Evolutionary conservation across 768 basidiomycete species (phyloP).

Genomic region (Phylloporus sp.): DNA sequence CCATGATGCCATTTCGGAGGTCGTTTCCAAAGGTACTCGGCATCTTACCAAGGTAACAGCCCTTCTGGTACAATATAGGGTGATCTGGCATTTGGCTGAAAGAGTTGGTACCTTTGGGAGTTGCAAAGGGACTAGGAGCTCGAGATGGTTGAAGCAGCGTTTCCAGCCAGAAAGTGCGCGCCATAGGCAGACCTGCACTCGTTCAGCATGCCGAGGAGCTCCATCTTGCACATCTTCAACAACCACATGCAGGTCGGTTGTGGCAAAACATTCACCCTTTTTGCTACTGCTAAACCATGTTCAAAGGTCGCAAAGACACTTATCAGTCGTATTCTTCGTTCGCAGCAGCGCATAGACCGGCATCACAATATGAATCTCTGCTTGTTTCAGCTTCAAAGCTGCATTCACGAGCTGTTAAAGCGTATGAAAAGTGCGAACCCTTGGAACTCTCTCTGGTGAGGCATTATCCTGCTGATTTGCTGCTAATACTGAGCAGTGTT

Average conservation of each 20-base stretch:
- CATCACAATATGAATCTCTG: constrained; percentile 71
- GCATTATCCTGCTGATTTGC: background rate
- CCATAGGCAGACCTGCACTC: constrained; percentile 38
- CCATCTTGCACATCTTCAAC: constrained; percentile 62
- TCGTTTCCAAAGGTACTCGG: constrained; percentile 51
- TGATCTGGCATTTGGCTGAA: constrained; percentile 11
- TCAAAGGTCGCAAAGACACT: constrained; percentile 74
- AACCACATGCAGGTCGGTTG: constrained; percentile 69
- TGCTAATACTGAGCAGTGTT: constrained; percentile 12
- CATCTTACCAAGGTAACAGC: constrained; percentile 61
- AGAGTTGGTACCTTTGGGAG: constrained; percentile 77
- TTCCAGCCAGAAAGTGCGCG: constrained; percentile 45
- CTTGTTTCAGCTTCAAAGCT: constrained; percentile 77
- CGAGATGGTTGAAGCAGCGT: constrained; percentile 50
- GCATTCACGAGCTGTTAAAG: constrained; percentile 54
- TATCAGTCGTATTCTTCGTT: constrained; percentile 86
- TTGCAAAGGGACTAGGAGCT: constrained; percentile 71
- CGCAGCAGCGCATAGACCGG: constrained; percentile 72
- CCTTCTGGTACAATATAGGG: constrained; percentile 6
- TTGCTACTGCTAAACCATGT: background rate
- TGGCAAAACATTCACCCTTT: background rate
- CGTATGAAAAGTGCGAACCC: constrained; percentile 60
- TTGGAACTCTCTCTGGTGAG: constrained; percentile 61
- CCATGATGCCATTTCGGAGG: constrained; percentile 46
- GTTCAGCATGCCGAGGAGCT: constrained; percentile 53